Evolutionary conservation across 2,329 filamentous ascomycete genomes (phyloP), one percentile per base, ranked within the genome.

Genomic region (Fusarium bactridioides): DNA sequence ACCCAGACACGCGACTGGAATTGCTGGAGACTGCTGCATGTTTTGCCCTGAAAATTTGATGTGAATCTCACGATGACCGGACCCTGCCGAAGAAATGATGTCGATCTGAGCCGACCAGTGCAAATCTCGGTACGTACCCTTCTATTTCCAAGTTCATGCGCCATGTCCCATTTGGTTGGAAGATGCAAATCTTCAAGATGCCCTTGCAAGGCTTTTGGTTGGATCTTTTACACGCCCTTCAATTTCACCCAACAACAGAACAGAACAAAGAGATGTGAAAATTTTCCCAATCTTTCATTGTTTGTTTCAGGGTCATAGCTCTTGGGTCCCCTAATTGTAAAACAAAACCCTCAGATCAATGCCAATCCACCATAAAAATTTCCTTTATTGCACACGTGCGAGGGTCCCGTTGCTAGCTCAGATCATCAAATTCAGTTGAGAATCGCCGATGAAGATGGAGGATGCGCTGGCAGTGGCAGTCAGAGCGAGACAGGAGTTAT

Each of bases 51-150:
- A 55, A 60, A 54, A 27, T 50, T 37, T 40, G 33, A 40, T 18
- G 35, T 33, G 37, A 37, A 66, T 40, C 61, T 61, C 60, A 64
- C 45, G 40, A 71, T 55, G 63, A 44, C 40, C 74, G 75, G 75
- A 67, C 59, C 72, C 64, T 77, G 75, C 75, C 75, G 75, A 77
- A 64, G 50, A 54, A 40, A 74, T 75, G 66, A 75, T 76, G 76
- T 75, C 55, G 75, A 71, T 72, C 74, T 77, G 66, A 66, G 62
- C 70, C 69, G 74, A 74, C 64, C 31, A 35, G 50, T 58, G 31
- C 55, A 23, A 50, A 23, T 23, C 29, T 37, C 9, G 45, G 64
- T 67, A 67, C 63, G 63, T 67, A 67, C 37, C 25, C 19, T 16
- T 40, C 27, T 23, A 21, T 27, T 48, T 48, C 35, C 44, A 29